phyloP scores from a whole-genome alignment of 371 early-diverging fungal species.

The Zancudomyces culisetae region DNA sequence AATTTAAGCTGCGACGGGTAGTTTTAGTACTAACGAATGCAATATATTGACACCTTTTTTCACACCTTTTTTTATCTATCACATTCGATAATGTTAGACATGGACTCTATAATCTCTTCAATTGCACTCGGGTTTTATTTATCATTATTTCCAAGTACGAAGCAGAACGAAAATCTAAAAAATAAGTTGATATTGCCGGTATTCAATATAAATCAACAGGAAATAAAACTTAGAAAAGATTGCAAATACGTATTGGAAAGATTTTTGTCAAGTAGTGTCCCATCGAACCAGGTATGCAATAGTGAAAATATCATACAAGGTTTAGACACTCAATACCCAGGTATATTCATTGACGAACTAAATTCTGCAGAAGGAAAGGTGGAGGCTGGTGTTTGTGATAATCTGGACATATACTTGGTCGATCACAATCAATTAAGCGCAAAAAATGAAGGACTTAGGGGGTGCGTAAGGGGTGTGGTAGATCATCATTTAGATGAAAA shows the following conservation, averaged over 20 bases:
- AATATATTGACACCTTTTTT: not conserved
- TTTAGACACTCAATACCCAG: too few species aligned
- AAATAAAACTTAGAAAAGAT: slow-evolving; percentile 30
- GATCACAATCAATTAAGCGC: slow-evolving; percentile 30
- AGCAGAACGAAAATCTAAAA: not conserved
- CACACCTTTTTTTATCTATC: not conserved
- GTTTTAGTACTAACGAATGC: too few species aligned
- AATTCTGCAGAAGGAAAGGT: too few species aligned
- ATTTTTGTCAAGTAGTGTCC: not conserved
- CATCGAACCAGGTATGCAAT: too few species aligned
- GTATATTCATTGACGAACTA: not conserved
- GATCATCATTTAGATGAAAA: slow-evolving; percentile 34
- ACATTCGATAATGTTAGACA: slow-evolving; percentile 13
- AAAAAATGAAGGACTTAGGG: slow-evolving; percentile 10
- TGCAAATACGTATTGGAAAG: slow-evolving; percentile 7
- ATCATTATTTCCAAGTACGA: slow-evolving; percentile 1
- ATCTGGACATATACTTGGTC: slow-evolving; percentile 19
- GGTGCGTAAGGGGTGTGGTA: slow-evolving; percentile 25
- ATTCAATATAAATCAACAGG: slow-evolving; percentile 20
- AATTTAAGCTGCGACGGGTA: too few species aligned
- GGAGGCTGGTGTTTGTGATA: too few species aligned
- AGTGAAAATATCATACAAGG: too few species aligned
- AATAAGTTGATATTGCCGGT: slow-evolving; percentile 17
- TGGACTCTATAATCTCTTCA: slow-evolving; percentile 30
- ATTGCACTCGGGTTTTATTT: slow-evolving; percentile 21